A percentile compares a stretch with the other conserved stretches of the same genome.
Evolutionary conservation across 768 basidiomycete species (phyloP).

Genomic region (Mycena crocata): DNA sequence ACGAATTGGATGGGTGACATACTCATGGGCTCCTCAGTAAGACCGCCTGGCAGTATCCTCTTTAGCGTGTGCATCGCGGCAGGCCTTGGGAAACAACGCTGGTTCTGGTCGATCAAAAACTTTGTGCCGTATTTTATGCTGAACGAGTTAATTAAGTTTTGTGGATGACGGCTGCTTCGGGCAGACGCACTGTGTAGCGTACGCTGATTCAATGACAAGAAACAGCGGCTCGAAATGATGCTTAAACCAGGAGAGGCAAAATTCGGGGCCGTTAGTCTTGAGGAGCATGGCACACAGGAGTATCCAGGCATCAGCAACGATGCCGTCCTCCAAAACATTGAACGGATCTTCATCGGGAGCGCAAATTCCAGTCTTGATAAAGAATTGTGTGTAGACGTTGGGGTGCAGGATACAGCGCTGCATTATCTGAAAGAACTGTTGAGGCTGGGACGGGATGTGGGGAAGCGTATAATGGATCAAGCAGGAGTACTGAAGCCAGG

Average conservation of each 20-base stretch:
- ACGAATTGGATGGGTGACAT: background rate
- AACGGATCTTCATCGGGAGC: conserved; percentile 14
- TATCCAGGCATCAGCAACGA: background rate
- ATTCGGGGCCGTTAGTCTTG: background rate
- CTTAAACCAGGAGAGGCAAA: conserved; percentile 5
- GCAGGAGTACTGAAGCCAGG: conserved; percentile 6
- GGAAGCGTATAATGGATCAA: conserved; percentile 2
- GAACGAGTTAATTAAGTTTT: background rate
- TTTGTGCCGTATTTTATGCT: background rate
- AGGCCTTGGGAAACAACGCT: background rate
- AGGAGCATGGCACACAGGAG: conserved; percentile 12
- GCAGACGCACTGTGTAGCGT: conserved; percentile 4
- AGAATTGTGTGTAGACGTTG: conserved; percentile 15
- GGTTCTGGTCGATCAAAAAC: background rate
- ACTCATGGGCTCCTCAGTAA: background rate
- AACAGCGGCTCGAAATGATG: conserved; percentile 1
- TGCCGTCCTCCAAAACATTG: background rate
- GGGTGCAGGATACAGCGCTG: conserved; percentile 8
- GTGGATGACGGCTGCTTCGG: background rate
- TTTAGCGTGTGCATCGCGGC: background rate
- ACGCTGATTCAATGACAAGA: background rate
- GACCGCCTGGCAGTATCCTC: background rate
- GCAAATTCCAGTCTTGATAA: conserved; percentile 17
- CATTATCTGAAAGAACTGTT: conserved; percentile 5
- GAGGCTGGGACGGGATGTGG: conserved; percentile 3